Base-by-base conservation (phyloP, 2,329 filamentous ascomycete genomes). In the Beauveria sp. region DNA sequence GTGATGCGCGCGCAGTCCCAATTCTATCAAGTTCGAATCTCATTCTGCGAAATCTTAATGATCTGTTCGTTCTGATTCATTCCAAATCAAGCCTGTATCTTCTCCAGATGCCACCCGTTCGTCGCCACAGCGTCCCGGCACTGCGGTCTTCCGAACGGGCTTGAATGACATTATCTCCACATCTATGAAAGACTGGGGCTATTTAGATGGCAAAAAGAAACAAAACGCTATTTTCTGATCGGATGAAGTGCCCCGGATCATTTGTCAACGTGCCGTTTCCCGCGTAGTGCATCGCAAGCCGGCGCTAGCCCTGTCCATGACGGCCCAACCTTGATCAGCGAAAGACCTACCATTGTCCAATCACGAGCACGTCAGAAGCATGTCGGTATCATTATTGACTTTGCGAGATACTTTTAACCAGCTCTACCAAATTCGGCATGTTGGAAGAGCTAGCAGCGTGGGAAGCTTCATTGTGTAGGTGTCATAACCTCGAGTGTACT, bases 221-320 rank as follows among this genome's bases (percentile, higher is more conserved):
- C 20, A 47, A 43, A n/a, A 34, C 7, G 9, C 10, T 16, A 16
- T 16, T 42, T 42, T 9, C 34, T 9, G 20, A 42, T 51, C 45
- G 34, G 46, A 50, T 10, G 34, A n/a, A 30, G 20, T 43, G n/a
- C 18, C 20, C 54, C 28, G 52, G 52, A 38, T 47, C 43, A 34
- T 28, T 28, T 16, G n/a, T 46, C 20, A 34, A 9, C 42, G 16
- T 51, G 22, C 30, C 34, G 46, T 50, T 10, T 30, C 8, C 22
- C 46, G 16, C 20, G 26, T 26, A 49, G 55, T 22, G 34, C 14
- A 20, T 57, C 28, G 24, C 9, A 8, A 24, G 20, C 46, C 22
- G 10, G 22, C 56, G 46, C 56, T 58, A 58, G 46, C 34, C 46
- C 6, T 40, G 46, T 51, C 56, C 30, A 58, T 50, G 56, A 58